Percentiles rank a stretch among this genome's conserved stretches.
Conservation (phyloP, 2,329 filamentous ascomycete species). For the Dactylellina sp. region DNA sequence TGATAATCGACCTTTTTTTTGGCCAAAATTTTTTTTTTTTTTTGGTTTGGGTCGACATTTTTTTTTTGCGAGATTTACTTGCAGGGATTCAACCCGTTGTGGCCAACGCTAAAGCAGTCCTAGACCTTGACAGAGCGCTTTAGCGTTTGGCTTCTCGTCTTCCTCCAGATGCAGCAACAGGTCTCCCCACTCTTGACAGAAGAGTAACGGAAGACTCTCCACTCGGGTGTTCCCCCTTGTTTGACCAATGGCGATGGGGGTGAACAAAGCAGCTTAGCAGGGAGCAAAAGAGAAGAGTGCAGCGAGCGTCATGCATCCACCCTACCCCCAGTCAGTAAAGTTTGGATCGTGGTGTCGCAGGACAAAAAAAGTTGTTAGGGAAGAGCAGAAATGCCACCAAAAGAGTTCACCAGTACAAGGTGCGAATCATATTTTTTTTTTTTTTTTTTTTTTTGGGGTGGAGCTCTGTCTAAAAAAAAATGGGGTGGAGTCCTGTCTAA, state of each 20-base stretch:
- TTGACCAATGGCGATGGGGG: conserved; percentile 55
- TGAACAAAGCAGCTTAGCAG: conserved; percentile 56
- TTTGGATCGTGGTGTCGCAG: conserved; percentile 57
- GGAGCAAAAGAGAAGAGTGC: conserved; percentile 55
- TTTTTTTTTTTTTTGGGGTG: conserved; percentile 30
- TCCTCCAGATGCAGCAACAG: conserved; percentile 57
- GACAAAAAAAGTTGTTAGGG: conserved; percentile 49
- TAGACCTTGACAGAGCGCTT: conserved; percentile 52
- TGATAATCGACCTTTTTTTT: conserved; percentile 42
- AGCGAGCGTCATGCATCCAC: conserved; percentile 56
- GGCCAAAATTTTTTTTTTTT: conserved; percentile 27
- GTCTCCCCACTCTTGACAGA: conserved; percentile 57
- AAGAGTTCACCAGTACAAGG: conserved; percentile 55
- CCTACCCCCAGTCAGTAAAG: conserved; percentile 57
- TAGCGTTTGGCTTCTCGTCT: conserved; percentile 55
- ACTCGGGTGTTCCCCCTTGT: conserved; percentile 56
- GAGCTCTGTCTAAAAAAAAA: conserved; percentile 38
- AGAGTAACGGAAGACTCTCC: conserved; percentile 55
- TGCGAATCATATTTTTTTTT: conserved; percentile 54
- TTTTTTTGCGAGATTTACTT: conserved; percentile 54
- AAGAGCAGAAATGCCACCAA: conserved; percentile 41
- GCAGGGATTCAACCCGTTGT: conserved; percentile 55
- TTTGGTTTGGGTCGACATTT: too few species aligned
- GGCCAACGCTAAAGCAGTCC: conserved; percentile 57
- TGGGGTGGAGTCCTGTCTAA: conserved; percentile 47